These are phyloP conservation scores for Aspergillus panamensis DNA, from an alignment of 495 filamentous ascomycete genomes.

Conservation along the genomic window DNA sequence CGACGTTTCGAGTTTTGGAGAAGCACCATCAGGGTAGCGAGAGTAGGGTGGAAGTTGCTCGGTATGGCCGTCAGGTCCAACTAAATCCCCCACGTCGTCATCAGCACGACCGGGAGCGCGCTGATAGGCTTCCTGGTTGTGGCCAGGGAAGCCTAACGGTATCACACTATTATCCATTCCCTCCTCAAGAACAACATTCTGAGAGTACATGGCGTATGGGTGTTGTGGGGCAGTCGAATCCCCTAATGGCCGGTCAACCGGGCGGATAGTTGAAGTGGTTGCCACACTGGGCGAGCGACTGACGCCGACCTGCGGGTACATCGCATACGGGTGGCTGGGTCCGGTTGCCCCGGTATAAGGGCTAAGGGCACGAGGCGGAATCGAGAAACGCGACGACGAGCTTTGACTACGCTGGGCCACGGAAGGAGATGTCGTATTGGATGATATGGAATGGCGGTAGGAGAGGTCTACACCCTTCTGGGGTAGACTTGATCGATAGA, in stretches of 20 bases:
- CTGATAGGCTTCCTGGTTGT: slow-evolving; percentile 57
- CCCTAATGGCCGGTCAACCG: slow-evolving; percentile 55
- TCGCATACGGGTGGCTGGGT: slow-evolving; percentile 54
- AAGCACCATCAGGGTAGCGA: slow-evolving; percentile 62
- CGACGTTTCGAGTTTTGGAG: slow-evolving; percentile 34
- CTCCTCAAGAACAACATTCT: slow-evolving; percentile 61
- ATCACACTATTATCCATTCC: slow-evolving; percentile 47
- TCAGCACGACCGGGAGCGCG: slow-evolving; percentile 71
- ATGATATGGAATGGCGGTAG: slow-evolving; percentile 36
- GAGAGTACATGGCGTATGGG: slow-evolving; percentile 81
- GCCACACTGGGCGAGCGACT: slow-evolving; percentile 60
- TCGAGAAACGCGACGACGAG: slow-evolving; percentile 42
- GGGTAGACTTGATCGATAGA: slow-evolving; percentile 39
- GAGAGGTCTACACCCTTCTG: slow-evolving; percentile 38
- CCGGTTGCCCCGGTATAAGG: slow-evolving; percentile 54
- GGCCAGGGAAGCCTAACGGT: slow-evolving; percentile 72
- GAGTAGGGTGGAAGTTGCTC: slow-evolving; percentile 90
- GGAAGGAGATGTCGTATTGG: slow-evolving; percentile 32
- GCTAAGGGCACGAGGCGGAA: slow-evolving; percentile 45
- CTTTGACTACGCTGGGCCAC: slow-evolving; percentile 40
- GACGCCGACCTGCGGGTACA: slow-evolving; percentile 54
- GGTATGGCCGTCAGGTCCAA: slow-evolving; percentile 86
- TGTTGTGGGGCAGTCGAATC: slow-evolving; percentile 73
- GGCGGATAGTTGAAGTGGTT: slow-evolving; percentile 58
- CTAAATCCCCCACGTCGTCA: slow-evolving; percentile 77